Evolutionary conservation across 352 stramenopile species (phyloP), one percentile per base, ranked within the genome.

Genomic region (Globisporangium cystogenes): DNA sequence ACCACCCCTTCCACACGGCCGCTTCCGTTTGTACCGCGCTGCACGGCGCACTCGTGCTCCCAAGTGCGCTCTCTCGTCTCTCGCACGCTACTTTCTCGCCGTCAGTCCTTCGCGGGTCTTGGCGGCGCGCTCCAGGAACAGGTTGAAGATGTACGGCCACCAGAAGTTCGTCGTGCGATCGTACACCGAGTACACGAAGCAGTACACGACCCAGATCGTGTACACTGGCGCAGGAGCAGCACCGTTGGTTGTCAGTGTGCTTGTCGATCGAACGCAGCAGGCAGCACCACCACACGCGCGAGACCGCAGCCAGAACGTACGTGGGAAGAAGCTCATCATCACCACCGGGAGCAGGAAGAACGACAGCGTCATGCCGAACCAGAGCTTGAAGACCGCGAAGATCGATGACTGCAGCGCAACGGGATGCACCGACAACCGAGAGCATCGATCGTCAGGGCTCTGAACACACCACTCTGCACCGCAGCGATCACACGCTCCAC

Each of bases 141-240:
- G 68, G 48, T 90, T 88, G 64, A 88, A 76, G 63, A 90, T 88
- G 65, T 91, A 91, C 7, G 81, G 77, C 81, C 81, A 91, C 81
- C 77, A 89, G 43, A 91, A 89, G 53, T 85, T 89, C 45, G 77
- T 91, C 20, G 81, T 91, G 50, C 81, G 81, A 56, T 91, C 81
- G 62, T 88, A 91, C 24, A 91, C 68, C 47, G 81, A 91, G 60
- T 89, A 84, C 41, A 91, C 65, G 50, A 89, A 91, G 60, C 81
- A 89, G 64, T 91, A 91, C 31, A 89, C 58, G 42, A 91, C 77
- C 81, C 81, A 91, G 14, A 77, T 46, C 35, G 78, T 87, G 56
- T 91, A 91, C 66, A 87, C 80, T 90, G 42, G 15, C 16, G 54
- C 10, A 37, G 14, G 40, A 33, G 6, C 26, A 33, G 29, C 29